Evolutionary conservation across 2,329 filamentous ascomycete genomes (phyloP).

Genomic region (Pezicula neosporulosa): DNA sequence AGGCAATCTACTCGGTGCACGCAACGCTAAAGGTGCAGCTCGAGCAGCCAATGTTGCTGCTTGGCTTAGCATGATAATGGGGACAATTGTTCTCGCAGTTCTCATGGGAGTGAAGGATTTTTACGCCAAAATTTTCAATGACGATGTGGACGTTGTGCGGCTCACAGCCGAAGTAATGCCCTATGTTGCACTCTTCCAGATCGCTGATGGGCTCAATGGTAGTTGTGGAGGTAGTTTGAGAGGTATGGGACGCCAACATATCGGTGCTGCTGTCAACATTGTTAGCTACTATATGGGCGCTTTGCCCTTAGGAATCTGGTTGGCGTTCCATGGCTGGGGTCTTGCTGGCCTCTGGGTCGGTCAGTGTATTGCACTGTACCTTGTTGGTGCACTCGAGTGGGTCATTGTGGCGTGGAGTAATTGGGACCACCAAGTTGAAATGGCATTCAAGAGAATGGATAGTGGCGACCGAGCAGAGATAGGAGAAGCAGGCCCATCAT

Average conservation of each 20-base stretch:
- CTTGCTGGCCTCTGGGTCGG: constrained; percentile 78
- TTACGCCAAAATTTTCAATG: constrained; percentile 78
- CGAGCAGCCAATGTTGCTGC: constrained; percentile 74
- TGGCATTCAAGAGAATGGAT: constrained; percentile 70
- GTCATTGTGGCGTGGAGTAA: constrained; percentile 71
- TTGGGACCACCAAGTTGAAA: constrained; percentile 71
- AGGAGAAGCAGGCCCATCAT: constrained; percentile 8
- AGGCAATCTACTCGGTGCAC: constrained; percentile 75
- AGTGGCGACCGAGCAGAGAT: constrained; percentile 25
- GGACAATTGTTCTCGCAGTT: constrained; percentile 61
- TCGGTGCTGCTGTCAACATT: constrained; percentile 79
- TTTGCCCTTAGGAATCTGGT: constrained; percentile 75
- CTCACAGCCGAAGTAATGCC: constrained; percentile 79
- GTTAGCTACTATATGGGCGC: constrained; percentile 82
- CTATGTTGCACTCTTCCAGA: constrained; percentile 85
- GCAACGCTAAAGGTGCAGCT: constrained; percentile 61
- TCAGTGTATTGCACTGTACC: constrained; percentile 75
- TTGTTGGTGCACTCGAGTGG: constrained; percentile 79
- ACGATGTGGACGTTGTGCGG: constrained; percentile 66
- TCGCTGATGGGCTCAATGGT: constrained; percentile 83
- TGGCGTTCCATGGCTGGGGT: constrained; percentile 85
- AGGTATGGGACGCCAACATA: constrained; percentile 83
- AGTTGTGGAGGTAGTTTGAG: constrained; percentile 77
- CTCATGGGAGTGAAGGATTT: constrained; percentile 69
- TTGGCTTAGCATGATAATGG: constrained; percentile 66